phyloP scores from a whole-genome alignment of 2,329 filamentous ascomycete genomes.

The Beauveria asiatica region DNA sequence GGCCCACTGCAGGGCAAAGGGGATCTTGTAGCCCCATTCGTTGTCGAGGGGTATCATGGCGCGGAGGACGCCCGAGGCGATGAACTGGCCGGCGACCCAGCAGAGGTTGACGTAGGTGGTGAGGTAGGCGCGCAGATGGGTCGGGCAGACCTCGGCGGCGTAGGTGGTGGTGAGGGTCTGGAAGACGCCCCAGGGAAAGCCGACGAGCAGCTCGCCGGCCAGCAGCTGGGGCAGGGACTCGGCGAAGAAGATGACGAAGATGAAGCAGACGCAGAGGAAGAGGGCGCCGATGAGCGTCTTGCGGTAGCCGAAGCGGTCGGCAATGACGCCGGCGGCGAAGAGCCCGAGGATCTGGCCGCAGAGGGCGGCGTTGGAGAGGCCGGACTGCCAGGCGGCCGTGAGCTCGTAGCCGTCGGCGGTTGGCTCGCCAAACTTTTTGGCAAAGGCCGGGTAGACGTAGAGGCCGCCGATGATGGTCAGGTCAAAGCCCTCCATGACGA shows the following conservation, averaged over 20 bases:
- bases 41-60: slow-evolving; percentile 24
- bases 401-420: slow-evolving; percentile 34
- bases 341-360: slow-evolving; percentile 43
- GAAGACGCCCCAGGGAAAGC: slow-evolving; percentile 39
- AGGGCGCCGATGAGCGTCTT: slow-evolving; percentile 38
- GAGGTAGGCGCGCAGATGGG: slow-evolving; percentile 39
- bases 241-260: slow-evolving; percentile 42
- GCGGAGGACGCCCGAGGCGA: slow-evolving; percentile 30
- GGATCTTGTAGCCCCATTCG: slow-evolving; percentile 34
- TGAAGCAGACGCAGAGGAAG: slow-evolving; percentile 30
- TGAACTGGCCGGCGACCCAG: slow-evolving; percentile 29
- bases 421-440: slow-evolving; percentile 29
- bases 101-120: slow-evolving; percentile 29
- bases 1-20: slow-evolving; percentile 35
- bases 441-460: slow-evolving; percentile 32
- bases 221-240: slow-evolving; percentile 32
- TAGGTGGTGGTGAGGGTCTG: slow-evolving; percentile 40
- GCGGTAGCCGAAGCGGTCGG: slow-evolving; percentile 38
- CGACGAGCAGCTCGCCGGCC: slow-evolving; percentile 36
- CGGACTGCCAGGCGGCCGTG: slow-evolving; percentile 43
- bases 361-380: slow-evolving; percentile 38
- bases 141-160: slow-evolving; percentile 38
- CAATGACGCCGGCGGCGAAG: slow-evolving; percentile 38
- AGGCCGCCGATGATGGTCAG: slow-evolving; percentile 30
- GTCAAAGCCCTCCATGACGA: slow-evolving; percentile 36